Evolutionary conservation across 495 filamentous ascomycete species (phyloP), one percentile per base, ranked within the genome.

Genomic region (Daldinia bambusicola): DNA sequence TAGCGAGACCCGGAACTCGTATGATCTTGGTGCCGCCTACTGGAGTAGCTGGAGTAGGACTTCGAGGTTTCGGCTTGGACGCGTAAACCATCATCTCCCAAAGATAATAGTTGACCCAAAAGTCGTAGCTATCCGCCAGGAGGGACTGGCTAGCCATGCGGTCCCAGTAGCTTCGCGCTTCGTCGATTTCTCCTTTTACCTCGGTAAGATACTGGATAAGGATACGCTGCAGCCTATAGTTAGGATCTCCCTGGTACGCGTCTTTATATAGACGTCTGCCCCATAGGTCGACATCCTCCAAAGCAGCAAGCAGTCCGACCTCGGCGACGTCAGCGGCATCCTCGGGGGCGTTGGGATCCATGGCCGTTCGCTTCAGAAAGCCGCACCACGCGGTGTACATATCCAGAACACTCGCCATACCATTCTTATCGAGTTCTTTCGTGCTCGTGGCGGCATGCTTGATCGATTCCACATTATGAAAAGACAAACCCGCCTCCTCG

Each of bases 351-450:
- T 89, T 88, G 1, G 87, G 87, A 67, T 89, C 82, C 79, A 96
- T 94, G 4, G 95, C 95, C 14, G 82, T 83, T 32, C 95, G 89
- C 61, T 93, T 92, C 7, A 99, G 85, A 67, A 93, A 98, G 51
- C 93, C 92, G 72, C 94, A 97, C 95, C 95, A 99, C 0, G 93
- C 90, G 37, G 90, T 89, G 67, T 95, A 93, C 66, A 98, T 91
- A 72, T 95, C 93, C 41, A 98, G 80, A 2, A 97, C 88, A 67
- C 94, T 91, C 50, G 92, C 88, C 86, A 97, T 89, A 16, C 93
- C 94, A 48, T 87, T 81, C 32, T 84, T 79, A 70, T 88, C 86
- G 9, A 97, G 86, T 20, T 94, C 84, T 6, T 90, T 90, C 9
- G 90, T 93, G 74, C 89, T 92, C 1, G 94, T 98, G 3, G 95